These are phyloP conservation scores for Linum lewisii DNA, from an alignment of 345 rosid species.

Conservation along the genomic window DNA sequence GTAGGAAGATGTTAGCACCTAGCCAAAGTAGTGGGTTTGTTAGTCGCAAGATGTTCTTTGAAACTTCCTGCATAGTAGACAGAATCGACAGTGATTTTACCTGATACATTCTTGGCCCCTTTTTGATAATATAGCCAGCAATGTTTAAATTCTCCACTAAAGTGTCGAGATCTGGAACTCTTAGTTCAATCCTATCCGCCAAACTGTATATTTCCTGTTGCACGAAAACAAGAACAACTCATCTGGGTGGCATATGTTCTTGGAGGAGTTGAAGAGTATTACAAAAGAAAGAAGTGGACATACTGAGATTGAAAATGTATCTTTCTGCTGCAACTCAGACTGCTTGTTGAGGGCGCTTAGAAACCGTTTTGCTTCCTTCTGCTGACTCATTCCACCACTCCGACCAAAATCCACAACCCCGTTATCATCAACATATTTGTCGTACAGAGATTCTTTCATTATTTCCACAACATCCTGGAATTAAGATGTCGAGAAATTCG, in stretches of 20 bases:
- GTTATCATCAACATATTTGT: conserved; percentile 84
- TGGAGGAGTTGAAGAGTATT: background rate
- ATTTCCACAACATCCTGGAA: conserved; percentile 90
- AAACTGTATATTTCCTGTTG: conserved; percentile 89
- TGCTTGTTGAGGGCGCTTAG: conserved; percentile 82
- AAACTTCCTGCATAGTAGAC: background rate
- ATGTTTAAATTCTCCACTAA: conserved; percentile 81
- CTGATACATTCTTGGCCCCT: conserved; percentile 91
- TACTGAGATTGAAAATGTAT: conserved; percentile 75
- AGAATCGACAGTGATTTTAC: conserved; percentile 21
- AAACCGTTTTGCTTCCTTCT: conserved; percentile 89
- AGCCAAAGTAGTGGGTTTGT: background rate
- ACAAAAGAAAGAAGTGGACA: conserved; percentile 10
- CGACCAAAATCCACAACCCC: conserved; percentile 84
- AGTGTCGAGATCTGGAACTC: conserved; percentile 83
- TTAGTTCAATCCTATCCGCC: conserved; percentile 74
- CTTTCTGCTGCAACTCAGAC: conserved; percentile 79
- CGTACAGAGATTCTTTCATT: conserved; percentile 93
- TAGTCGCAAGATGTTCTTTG: background rate
- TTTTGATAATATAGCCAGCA: conserved; percentile 82
- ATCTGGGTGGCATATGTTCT: background rate
- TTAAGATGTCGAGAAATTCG: conserved; percentile 10
- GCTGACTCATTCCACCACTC: conserved; percentile 98
- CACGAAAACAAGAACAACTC: background rate
- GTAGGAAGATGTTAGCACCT: background rate